Conservation (phyloP, 2,329 filamentous ascomycete genomes). For the Fusarium keratoplasticum region DNA sequence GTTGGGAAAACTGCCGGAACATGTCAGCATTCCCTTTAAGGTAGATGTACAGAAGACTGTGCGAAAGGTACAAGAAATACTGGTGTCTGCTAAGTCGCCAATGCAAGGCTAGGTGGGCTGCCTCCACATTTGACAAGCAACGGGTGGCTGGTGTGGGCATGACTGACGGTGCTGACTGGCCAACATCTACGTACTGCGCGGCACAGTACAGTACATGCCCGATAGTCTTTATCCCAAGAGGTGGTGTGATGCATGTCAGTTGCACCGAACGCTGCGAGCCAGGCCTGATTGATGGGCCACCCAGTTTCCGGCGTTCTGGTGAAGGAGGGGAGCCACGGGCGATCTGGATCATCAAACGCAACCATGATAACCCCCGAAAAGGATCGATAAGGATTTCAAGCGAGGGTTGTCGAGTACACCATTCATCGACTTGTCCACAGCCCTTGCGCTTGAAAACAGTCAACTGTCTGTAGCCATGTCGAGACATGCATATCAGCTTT, state of each 20-base stretch:
- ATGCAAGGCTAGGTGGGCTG: conserved; percentile 34
- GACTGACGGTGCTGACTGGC: conserved; percentile 13
- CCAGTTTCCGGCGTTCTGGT: conserved; percentile 39
- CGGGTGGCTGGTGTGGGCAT: conserved; percentile 9
- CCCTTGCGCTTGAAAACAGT: neutral
- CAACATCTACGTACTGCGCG: neutral
- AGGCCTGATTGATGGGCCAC: conserved; percentile 26
- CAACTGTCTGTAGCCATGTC: neutral
- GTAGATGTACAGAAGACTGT: conserved; percentile 26
- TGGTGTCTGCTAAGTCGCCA: conserved; percentile 8
- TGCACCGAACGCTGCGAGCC: conserved; percentile 19
- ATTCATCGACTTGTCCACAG: neutral
- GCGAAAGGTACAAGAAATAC: conserved; percentile 9
- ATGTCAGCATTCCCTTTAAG: conserved; percentile 25
- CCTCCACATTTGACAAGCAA: conserved; percentile 31
- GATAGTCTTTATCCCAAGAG: conserved; percentile 11
- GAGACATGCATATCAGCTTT: neutral
- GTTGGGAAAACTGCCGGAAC: conserved; percentile 30
- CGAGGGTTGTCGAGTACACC: neutral
- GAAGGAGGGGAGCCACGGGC: conserved; percentile 32
- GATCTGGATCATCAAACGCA: conserved; percentile 27
- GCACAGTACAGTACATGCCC: neutral
- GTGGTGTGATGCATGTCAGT: conserved; percentile 28
- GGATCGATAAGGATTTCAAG: neutral
- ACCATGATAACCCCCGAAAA: conserved; percentile 5